phyloP scores from a whole-genome alignment of 441 rosid genomes.

The Geranium incanum region DNA sequence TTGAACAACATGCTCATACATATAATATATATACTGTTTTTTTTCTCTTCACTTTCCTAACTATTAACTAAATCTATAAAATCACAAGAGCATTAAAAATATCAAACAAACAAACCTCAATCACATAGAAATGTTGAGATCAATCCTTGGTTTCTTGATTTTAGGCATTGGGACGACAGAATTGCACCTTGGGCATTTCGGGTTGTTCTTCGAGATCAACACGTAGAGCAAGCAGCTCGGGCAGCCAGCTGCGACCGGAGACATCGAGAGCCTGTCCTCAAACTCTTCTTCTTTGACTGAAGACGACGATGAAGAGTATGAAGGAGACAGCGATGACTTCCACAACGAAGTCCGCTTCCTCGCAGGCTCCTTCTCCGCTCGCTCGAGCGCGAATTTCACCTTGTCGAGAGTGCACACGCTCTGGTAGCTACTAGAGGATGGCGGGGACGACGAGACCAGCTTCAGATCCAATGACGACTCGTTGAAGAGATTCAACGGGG shows the following conservation, averaged over 20 bases:
- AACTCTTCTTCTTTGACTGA: background rate
- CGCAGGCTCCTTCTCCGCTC: conserved; percentile 43
- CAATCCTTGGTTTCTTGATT: conserved; percentile 63
- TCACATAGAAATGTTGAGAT: conserved; percentile 73
- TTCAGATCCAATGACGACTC: conserved; percentile 54
- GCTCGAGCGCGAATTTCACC: conserved; percentile 63
- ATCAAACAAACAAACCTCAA: background rate
- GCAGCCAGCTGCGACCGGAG: background rate
- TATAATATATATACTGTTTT: background rate
- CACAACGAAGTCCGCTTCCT: conserved; percentile 36
- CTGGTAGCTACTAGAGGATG: conserved; percentile 37
- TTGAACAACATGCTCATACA: background rate
- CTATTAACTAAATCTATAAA: background rate
- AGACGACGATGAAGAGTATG: background rate
- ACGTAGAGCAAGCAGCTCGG: background rate
- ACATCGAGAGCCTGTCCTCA: background rate
- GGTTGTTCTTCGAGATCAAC: conserved; percentile 26
- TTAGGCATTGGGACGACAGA: conserved; percentile 47
- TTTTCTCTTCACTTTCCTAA: background rate
- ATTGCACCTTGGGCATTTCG: conserved; percentile 73
- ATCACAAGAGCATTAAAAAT: background rate
- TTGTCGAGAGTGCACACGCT: conserved; percentile 82
- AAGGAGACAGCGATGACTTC: conserved; percentile 15
- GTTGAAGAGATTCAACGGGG: conserved; percentile 45
- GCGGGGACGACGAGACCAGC: conserved; percentile 26